phyloP scores from a whole-genome alignment of 169 alveolate genomes.

The Blepharisma undulans region DNA sequence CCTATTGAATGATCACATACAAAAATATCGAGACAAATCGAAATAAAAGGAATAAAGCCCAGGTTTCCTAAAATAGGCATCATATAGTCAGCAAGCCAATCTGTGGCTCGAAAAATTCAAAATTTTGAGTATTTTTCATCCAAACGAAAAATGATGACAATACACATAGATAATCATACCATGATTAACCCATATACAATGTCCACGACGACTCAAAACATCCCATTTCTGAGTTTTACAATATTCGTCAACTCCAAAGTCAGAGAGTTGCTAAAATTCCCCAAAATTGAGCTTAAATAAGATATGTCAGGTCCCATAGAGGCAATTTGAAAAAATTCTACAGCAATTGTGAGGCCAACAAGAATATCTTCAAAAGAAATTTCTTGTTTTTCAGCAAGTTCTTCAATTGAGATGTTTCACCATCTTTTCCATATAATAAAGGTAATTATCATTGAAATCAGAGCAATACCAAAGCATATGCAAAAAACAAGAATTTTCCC shows the following conservation, averaged over 20 bases:
- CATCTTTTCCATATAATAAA: not conserved
- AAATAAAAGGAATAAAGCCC: not conserved
- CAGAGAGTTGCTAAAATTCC: not conserved
- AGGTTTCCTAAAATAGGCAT: constrained; percentile 15
- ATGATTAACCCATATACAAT: not conserved
- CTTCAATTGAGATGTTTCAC: not conserved
- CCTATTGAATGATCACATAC: not conserved
- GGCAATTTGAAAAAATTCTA: not conserved
- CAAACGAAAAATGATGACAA: not conserved
- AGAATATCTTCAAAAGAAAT: not conserved
- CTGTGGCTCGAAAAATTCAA: not conserved
- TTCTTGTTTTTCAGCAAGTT: not conserved
- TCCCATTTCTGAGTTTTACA: not conserved
- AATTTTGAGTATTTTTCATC: not conserved
- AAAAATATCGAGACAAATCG: constrained; percentile 7
- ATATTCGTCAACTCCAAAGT: not conserved
- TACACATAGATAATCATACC: not conserved
- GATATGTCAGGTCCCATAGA: not conserved
- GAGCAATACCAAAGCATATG: not conserved
- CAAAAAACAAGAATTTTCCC: not conserved
- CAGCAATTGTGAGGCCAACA: not conserved
- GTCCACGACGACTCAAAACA: not conserved
- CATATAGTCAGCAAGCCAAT: not conserved
- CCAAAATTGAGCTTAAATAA: not conserved
- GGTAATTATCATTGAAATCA: not conserved